phyloP scores from a whole-genome alignment of 768 basidiomycete genomes.

The Suillus plorans region DNA sequence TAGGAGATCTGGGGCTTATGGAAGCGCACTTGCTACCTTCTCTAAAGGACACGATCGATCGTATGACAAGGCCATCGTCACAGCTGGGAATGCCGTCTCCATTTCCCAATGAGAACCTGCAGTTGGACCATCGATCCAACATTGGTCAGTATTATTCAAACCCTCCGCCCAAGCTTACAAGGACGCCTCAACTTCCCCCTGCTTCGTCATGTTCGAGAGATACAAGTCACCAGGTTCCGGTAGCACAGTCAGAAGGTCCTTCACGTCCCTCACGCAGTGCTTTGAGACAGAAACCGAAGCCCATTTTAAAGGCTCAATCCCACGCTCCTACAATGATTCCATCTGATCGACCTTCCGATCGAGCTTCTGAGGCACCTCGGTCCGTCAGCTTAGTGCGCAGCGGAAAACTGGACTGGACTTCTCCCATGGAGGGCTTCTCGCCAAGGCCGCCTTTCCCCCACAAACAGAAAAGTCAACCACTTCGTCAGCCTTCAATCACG shows the following conservation, averaged over 20 bases:
- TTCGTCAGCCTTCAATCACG: slow-evolving; percentile 5
- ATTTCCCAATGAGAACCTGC: slow-evolving; percentile 9
- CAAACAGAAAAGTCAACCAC: slow-evolving; percentile 3
- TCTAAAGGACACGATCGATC: slow-evolving; percentile 68
- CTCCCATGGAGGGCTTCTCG: neutral
- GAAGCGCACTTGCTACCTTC: slow-evolving; percentile 70
- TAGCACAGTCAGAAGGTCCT: neutral
- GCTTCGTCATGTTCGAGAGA: neutral
- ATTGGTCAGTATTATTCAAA: neutral
- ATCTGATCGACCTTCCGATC: neutral
- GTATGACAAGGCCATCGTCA: slow-evolving; percentile 64
- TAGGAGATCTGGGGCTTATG: slow-evolving; percentile 55
- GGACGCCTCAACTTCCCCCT: neutral
- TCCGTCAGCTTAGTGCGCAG: neutral
- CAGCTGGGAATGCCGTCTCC: slow-evolving; percentile 19
- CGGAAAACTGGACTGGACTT: neutral
- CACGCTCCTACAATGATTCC: neutral
- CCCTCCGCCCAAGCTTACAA: slow-evolving; percentile 5
- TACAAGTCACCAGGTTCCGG: neutral
- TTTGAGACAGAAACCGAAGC: neutral
- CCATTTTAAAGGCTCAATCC: neutral
- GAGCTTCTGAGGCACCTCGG: neutral
- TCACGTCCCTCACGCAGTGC: neutral
- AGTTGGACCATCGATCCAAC: neutral
- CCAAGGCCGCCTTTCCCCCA: neutral